Evolutionary conservation across 352 stramenopile species (phyloP), one percentile per base, ranked within the genome.

Genomic region (Phytophthora litchii): DNA sequence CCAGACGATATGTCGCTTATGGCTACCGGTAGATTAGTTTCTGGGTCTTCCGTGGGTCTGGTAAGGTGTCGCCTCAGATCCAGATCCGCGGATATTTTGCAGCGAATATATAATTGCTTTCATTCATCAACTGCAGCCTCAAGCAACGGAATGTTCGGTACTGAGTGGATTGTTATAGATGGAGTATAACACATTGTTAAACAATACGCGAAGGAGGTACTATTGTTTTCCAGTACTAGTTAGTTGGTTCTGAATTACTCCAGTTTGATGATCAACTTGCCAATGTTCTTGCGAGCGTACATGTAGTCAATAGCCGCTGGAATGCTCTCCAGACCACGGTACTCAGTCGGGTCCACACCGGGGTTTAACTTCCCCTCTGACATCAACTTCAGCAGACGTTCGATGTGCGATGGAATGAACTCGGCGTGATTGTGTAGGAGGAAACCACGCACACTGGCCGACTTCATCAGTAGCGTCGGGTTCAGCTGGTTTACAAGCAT

Each of bases 271-370:
- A 70, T 60, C 5, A 70, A 29, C 60, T 70, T 70, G 23, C 60
- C 60, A 10, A 65, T 65, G 29, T 70, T 70, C 43, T 70, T 64
- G 21, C 60, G 60, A 6, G 40, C 60, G 20, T 70, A 70, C 60
- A 70, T 70, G 54, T 43, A 70, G 29, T 70, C 60, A n/a, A 70
- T 65, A 1, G 54, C 60, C 13, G 65, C 60, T 0, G 60, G 40
- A n/a, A 70, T 60, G 13, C 60, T 65, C 34, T 65, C 60, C 13
- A 70, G 42, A 3, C 60, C 60, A 16, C 42, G 46, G 45, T 65
- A 70, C 47, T 70, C 42, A 0, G 42, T 55, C 13, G 60, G 34
- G 54, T 70, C 60, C 27, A 70, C 41, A 4, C 60, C 60, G 1
- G 60, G 46, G 21, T 56, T 60, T 27, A 70, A 42, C 16, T 65